A percentile compares a stretch with the other conserved stretches of the same genome.
These are phyloP conservation scores for Terfezia claveryi DNA, from an alignment of 495 filamentous ascomycete genomes.

Conservation along the genomic window DNA sequence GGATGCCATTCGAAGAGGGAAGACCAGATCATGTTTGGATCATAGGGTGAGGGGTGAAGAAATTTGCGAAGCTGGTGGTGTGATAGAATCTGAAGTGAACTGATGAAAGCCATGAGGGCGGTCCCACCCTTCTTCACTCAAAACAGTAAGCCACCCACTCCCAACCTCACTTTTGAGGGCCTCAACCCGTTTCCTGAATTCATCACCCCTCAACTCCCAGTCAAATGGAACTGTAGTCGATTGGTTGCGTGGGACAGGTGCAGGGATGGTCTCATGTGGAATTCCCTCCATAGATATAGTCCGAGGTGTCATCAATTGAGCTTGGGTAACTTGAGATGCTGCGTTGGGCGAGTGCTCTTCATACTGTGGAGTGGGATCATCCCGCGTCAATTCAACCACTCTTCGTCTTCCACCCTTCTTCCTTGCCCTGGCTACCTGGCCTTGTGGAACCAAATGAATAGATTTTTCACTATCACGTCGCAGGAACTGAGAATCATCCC, in stretches of 20 bases:
- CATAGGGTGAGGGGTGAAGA: neutral
- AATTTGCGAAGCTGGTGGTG: neutral
- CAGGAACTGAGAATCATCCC: slow-evolving; percentile 25
- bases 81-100: neutral
- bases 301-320: neutral
- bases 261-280: neutral
- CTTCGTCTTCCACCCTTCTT: slow-evolving; percentile 39
- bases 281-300: neutral
- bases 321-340: neutral
- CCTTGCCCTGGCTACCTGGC: slow-evolving; percentile 29
- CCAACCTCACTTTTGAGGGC: slow-evolving; percentile 64
- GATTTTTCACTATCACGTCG: slow-evolving; percentile 28
- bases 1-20: no score
- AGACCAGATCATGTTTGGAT: neutral
- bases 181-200: slow-evolving; percentile 69
- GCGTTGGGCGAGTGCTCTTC: neutral
- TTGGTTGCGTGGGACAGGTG: neutral
- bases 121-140: slow-evolving; percentile 43
- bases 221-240: slow-evolving; percentile 28
- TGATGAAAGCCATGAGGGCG: neutral
- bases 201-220: slow-evolving; percentile 49
- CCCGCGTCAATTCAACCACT: slow-evolving; percentile 46
- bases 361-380: slow-evolving; percentile 6
- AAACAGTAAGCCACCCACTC: slow-evolving; percentile 60
- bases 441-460: slow-evolving; percentile 16